These are phyloP conservation scores for Ambrosiella beaveri DNA, from an alignment of 2,329 filamentous ascomycete species.

Conservation along the genomic window DNA sequence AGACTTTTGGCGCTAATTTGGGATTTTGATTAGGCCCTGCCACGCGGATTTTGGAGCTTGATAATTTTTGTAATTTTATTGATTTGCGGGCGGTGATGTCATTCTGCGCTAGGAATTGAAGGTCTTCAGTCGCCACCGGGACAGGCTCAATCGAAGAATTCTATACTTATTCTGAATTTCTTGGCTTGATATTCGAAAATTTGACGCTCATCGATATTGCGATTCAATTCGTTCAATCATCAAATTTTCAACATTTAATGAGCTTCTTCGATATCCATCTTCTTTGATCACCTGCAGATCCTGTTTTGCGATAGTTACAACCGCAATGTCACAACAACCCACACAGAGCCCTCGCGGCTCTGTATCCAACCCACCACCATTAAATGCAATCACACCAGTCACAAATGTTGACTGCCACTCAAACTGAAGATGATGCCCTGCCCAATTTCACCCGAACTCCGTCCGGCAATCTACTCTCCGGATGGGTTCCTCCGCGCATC, in stretches of 20 bases:
- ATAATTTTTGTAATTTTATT: background rate
- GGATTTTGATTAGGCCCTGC: background rate
- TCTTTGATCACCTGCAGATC: background rate
- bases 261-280: no score
- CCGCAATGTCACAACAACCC: background rate
- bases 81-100: background rate
- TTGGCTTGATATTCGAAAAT: background rate
- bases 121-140: background rate
- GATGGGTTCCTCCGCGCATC: constrained; percentile 4
- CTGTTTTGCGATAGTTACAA: background rate
- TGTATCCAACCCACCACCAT: background rate
- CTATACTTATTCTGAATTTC: background rate
- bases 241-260: no score
- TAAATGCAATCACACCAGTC: background rate
- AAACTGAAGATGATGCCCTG: background rate
- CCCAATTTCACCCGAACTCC: background rate
- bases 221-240: no score
- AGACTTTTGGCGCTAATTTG: no score
- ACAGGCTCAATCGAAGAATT: background rate
- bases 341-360: background rate
- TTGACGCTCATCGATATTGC: no score
- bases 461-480: background rate
- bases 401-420: background rate
- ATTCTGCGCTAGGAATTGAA: background rate
- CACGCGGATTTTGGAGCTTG: background rate